Evolutionary conservation across 495 filamentous ascomycete species (phyloP).

Genomic region (Penicillium verhagenii): DNA sequence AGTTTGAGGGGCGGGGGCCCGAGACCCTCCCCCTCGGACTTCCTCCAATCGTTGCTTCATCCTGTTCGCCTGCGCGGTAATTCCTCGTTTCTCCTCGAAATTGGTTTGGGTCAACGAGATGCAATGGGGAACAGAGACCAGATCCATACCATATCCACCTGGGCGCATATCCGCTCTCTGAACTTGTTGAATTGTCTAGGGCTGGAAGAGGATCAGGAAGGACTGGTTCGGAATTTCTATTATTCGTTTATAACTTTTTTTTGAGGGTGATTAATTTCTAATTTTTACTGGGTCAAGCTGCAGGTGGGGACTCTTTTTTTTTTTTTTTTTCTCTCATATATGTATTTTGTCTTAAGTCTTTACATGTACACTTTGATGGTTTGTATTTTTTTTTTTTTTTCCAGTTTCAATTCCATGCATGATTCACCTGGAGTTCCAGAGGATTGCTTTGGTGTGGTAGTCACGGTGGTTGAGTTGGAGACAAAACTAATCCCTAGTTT

Average conservation of each 20-base stretch:
- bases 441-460: too few species aligned
- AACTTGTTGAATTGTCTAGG: too few species aligned
- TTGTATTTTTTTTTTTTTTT: too few species aligned
- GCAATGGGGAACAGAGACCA: too few species aligned
- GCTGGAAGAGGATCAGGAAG: too few species aligned
- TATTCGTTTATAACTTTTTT: not conserved
- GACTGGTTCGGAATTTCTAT: not conserved
- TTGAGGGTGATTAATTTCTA: too few species aligned
- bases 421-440: too few species aligned
- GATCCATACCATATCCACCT: not conserved
- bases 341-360: too few species aligned
- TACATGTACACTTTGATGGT: too few species aligned
- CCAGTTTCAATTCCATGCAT: too few species aligned
- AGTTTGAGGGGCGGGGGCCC: constrained; percentile 15
- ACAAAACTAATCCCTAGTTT: not conserved
- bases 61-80: constrained; percentile 8
- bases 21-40: constrained; percentile 5
- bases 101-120: constrained; percentile 3
- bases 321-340: not conserved
- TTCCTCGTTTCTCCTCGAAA: constrained; percentile 17
- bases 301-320: not conserved
- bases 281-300: not conserved
- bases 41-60: constrained; percentile 3
- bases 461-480: not conserved
- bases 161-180: constrained; percentile 6